Evolutionary conservation across 371 early-diverging fungal species (phyloP).

Genomic region (Zopfochytrium polystomum): DNA sequence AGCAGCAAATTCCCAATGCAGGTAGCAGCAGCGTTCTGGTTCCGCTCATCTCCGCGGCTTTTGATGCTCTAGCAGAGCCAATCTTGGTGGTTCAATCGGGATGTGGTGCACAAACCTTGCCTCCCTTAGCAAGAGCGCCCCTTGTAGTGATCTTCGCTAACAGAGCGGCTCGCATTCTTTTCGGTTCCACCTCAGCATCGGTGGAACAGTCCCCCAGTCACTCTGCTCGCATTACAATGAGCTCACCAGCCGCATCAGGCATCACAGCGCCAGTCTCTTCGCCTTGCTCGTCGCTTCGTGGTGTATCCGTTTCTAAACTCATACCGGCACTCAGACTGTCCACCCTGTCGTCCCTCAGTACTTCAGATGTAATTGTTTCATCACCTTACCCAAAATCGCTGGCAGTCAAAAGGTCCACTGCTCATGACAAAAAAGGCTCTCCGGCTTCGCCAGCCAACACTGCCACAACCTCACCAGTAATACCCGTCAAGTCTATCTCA

Average conservation of each 20-base stretch:
- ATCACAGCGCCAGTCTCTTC: too few relatives aligned
- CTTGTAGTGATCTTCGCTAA: neutral
- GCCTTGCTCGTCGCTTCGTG: too few relatives aligned
- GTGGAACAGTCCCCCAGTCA: neutral
- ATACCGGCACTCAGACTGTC: neutral
- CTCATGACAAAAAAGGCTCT: neutral
- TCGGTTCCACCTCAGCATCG: constrained; percentile 1
- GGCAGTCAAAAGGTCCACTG: neutral
- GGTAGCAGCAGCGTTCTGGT: neutral
- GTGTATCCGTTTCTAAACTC: neutral
- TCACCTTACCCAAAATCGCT: neutral
- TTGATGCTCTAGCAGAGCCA: constrained; percentile 15
- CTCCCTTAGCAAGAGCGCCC: neutral
- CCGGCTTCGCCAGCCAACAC: neutral
- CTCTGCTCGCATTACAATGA: neutral
- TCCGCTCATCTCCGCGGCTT: constrained; percentile 9
- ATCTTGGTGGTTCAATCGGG: constrained; percentile 12
- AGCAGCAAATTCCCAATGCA: neutral
- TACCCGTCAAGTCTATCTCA: neutral
- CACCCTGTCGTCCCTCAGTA: neutral
- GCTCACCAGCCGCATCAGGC: too few relatives aligned
- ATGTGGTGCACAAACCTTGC: neutral
- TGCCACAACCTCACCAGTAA: neutral
- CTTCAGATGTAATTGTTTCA: neutral
- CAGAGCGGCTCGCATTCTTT: constrained; percentile 6